phyloP scores from a whole-genome alignment of 768 basidiomycete genomes.

The Termitomyces sp. region DNA sequence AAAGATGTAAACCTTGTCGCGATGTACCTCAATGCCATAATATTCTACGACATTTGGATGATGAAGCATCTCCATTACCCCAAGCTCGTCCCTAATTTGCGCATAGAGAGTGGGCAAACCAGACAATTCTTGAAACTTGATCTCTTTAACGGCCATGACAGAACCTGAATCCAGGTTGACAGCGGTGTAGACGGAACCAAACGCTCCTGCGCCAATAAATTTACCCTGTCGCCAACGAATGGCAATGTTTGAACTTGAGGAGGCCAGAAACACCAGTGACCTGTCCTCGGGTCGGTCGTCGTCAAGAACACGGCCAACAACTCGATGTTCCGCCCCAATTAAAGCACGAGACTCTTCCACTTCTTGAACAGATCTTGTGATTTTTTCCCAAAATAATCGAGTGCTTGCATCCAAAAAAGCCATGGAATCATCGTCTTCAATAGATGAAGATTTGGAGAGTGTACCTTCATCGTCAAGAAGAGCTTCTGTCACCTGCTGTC shows the following conservation, averaged over 20 bases:
- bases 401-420: constrained; percentile 59
- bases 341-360: constrained; percentile 64
- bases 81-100: constrained; percentile 93
- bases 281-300: constrained; percentile 92
- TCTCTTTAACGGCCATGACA: constrained; percentile 99
- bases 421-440: constrained; percentile 36
- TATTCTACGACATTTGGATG: constrained; percentile 99
- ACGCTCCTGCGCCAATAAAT: constrained; percentile 98
- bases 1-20: constrained; percentile 98
- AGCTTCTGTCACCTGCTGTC: constrained; percentile 46
- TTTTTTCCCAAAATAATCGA: constrained; percentile 74
- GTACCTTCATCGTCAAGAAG: constrained; percentile 46
- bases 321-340: constrained; percentile 63
- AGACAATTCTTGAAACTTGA: constrained; percentile 91
- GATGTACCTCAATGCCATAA: constrained; percentile 97
- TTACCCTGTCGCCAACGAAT: constrained; percentile 98
- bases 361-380: constrained; percentile 49
- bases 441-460: constrained; percentile 27
- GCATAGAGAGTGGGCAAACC: constrained; percentile 84
- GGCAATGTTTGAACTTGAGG: constrained; percentile 92
- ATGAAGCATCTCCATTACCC: constrained; percentile 96
- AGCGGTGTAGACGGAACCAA: constrained; percentile 98
- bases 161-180: constrained; percentile 94
- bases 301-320: constrained; percentile 88
- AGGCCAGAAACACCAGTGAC: constrained; percentile 90